A percentile compares a stretch with the other conserved stretches of the same genome.
These are phyloP conservation scores for Fraxinus cuspidata DNA, from an alignment of 257 asterid species.

Conservation along the genomic window DNA sequence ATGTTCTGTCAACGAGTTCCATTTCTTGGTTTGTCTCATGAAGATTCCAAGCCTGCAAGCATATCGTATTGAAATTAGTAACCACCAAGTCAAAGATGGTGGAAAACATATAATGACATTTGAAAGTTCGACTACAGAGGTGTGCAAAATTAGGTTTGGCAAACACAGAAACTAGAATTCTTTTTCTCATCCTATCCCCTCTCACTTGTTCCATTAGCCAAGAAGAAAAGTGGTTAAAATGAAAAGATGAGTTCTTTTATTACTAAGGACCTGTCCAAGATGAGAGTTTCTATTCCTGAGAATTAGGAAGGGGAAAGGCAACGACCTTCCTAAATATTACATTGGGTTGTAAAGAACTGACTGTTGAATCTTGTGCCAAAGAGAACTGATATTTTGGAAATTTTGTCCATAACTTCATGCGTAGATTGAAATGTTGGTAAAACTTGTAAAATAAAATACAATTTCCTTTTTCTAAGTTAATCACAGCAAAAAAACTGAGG, in stretches of 20 bases:
- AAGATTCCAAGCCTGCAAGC: slow-evolving; percentile 49
- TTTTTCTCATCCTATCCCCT: background rate
- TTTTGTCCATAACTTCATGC: background rate
- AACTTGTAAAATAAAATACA: background rate
- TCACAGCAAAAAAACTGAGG: background rate
- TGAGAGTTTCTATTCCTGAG: background rate
- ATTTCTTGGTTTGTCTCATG: slow-evolving; percentile 41
- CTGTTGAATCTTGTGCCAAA: background rate
- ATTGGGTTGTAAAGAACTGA: background rate
- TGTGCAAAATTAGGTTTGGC: background rate
- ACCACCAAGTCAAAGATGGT: background rate
- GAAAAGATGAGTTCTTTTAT: background rate
- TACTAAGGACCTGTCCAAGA: background rate
- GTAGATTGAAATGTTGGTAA: background rate
- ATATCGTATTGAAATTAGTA: slow-evolving; percentile 5
- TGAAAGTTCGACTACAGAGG: background rate
- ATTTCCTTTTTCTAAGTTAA: background rate
- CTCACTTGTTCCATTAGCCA: background rate
- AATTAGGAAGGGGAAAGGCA: background rate
- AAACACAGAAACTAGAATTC: no score
- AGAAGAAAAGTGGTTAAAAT: background rate
- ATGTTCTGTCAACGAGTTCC: slow-evolving; percentile 48
- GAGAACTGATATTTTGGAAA: background rate
- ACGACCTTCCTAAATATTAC: background rate
- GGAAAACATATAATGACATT: background rate